Evolutionary conservation across 495 filamentous ascomycete species (phyloP), one percentile per base, ranked within the genome.

Genomic region (Aspergillus olivimuriae): DNA sequence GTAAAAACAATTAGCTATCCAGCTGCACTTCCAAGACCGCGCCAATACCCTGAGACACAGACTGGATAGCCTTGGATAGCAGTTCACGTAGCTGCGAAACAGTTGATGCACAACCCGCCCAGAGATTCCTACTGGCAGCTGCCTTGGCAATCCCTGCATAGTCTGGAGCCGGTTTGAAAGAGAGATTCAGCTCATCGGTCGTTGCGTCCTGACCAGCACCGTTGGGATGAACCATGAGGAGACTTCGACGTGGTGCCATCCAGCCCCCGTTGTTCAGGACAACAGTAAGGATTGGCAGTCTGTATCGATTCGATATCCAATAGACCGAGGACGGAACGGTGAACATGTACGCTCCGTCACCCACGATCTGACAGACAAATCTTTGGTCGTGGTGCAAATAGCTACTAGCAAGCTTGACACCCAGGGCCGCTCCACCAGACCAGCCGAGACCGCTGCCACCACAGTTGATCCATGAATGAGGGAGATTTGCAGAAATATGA

Each of bases 371-470:
- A 0, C 92, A 84, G 53, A 94, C 89, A 52, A 82, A 37, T 33
- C 39, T 81, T 38, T 72, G 61, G 21, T 72, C 70, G 34, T 38
- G 50, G n/a, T 60, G 52, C 22, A 76, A 67, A 14, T 57, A 60
- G 34, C 84, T 78, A 0, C 77, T 70, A 4, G 87, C 89, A 18
- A 95, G 70, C 56, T 94, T 94, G 49, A 94, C 83, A 12, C 89
- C 89, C 2, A 92, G 63, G 2, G 84, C 75, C 33, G 76, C 89
- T 39, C 89, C 89, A 6, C 88, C 88, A 14, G 83, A 87, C 89
- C 89, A 95, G n/a, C 89, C 89, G 0, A 95, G 73, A 5, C 89
- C 89, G 34, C 89, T 89, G 31, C 87, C 89, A 16, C 89, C 89
- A 56, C 89, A 92, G 62, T 89, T 89, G 56, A 90, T 76, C 77